These are phyloP conservation scores for rapeseed (Brassica napus) DNA, from an alignment of 345 rosid genomes.

Conservation along the genomic window Da-Ae NC_063449.1:41448001-41448500, in stretches of 20 bases:
- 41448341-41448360: slow-evolving; percentile 38
- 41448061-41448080: slow-evolving; percentile 37
- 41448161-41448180: slow-evolving; percentile 2
- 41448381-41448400: slow-evolving; percentile 39
- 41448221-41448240: slow-evolving; percentile 12
- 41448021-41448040: slow-evolving; percentile 33
- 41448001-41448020: slow-evolving; percentile 35
- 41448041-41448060: slow-evolving; percentile 30
- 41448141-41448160: slow-evolving; percentile 26
- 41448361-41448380: slow-evolving; percentile 42
- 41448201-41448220: slow-evolving; percentile 33
- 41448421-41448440: slow-evolving; percentile 24
- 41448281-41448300: slow-evolving; percentile 50
- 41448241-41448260: slow-evolving; percentile 32
- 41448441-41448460: slow-evolving; percentile 25
- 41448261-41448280: slow-evolving; percentile 43
- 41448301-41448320: slow-evolving; percentile 46
- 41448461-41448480: slow-evolving; percentile 24
- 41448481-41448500: slow-evolving; percentile 27
- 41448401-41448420: slow-evolving; percentile 25
- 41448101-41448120: slow-evolving; percentile 33
- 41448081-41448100: slow-evolving; percentile 25
- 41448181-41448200: background rate
- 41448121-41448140: slow-evolving; percentile 35
- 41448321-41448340: slow-evolving; percentile 46